Percentiles rank a stretch among this genome's conserved stretches.
Conservation (phyloP, 257 asterid genomes). For the Nicotiana otophora region DNA sequence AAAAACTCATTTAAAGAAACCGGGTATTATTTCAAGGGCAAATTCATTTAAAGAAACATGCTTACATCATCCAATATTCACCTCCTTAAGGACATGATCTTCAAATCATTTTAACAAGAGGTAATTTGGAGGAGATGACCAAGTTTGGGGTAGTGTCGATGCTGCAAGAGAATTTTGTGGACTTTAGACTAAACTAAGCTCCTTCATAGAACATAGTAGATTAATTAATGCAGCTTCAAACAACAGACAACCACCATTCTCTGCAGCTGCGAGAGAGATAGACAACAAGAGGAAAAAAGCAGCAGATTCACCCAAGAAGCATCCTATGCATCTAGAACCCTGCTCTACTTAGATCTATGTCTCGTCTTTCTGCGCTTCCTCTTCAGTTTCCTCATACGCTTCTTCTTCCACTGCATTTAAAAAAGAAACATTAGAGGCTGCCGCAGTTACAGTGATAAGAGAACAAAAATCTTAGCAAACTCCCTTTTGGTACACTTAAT, state of each 20-base stretch:
- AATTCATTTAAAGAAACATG: too few relatives aligned
- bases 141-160: too few relatives aligned
- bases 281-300: neutral
- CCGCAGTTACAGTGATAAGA: neutral
- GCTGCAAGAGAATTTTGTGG: too few relatives aligned
- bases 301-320: neutral
- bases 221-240: neutral
- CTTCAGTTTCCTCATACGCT: constrained; percentile 1
- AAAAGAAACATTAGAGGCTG: neutral
- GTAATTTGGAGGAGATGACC: too few relatives aligned
- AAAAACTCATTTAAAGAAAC: too few relatives aligned
- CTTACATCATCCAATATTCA: too few relatives aligned
- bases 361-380: constrained; percentile 3
- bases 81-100: too few relatives aligned
- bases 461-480: neutral
- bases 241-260: neutral
- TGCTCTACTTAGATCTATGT: neutral
- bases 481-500: neutral
- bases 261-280: neutral
- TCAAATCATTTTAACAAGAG: too few relatives aligned
- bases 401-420: constrained; percentile 3
- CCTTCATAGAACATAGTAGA: neutral
- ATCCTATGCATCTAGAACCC: neutral
- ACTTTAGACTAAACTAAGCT: neutral
- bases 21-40: too few relatives aligned